phyloP scores from a whole-genome alignment of 495 filamentous ascomycete species.

The Tuber magnatum region DNA sequence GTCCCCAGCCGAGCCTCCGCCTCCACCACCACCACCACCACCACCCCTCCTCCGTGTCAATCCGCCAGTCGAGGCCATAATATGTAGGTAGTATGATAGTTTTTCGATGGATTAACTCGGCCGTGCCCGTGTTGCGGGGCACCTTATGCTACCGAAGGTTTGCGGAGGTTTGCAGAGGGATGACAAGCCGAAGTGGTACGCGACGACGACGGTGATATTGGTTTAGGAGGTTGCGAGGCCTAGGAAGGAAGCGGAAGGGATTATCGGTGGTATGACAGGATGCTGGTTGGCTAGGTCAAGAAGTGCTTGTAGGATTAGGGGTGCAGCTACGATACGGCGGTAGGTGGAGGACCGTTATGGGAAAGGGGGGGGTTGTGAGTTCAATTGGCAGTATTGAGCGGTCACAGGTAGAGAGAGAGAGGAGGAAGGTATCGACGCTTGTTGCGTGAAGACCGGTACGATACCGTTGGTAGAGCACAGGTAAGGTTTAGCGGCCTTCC shows the following conservation, averaged over 20 bases:
- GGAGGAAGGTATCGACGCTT: background rate
- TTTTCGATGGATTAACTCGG: background rate
- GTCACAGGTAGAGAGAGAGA: background rate
- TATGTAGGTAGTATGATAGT: slow-evolving; percentile 13
- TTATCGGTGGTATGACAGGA: background rate
- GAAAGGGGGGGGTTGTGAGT: background rate
- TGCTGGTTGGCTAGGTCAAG: background rate
- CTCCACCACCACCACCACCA: slow-evolving; percentile 48
- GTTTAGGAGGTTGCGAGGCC: slow-evolving; percentile 10
- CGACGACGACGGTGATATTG: slow-evolving; percentile 15
- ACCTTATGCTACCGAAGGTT: background rate
- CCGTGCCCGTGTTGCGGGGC: background rate
- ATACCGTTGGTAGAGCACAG: background rate
- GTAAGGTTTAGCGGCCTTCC: background rate
- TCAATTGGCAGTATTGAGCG: background rate
- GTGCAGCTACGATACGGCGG: background rate
- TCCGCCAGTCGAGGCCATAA: slow-evolving; percentile 62
- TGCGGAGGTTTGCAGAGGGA: slow-evolving; percentile 8
- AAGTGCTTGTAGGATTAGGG: background rate
- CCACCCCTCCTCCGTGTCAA: slow-evolving; percentile 62
- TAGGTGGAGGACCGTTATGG: background rate
- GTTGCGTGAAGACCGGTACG: background rate
- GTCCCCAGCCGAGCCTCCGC: slow-evolving; percentile 50
- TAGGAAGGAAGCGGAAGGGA: slow-evolving; percentile 4
- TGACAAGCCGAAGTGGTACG: slow-evolving; percentile 13